phyloP scores from a whole-genome alignment of 2,329 filamentous ascomycete species.

The Clathrospora elynae region DNA sequence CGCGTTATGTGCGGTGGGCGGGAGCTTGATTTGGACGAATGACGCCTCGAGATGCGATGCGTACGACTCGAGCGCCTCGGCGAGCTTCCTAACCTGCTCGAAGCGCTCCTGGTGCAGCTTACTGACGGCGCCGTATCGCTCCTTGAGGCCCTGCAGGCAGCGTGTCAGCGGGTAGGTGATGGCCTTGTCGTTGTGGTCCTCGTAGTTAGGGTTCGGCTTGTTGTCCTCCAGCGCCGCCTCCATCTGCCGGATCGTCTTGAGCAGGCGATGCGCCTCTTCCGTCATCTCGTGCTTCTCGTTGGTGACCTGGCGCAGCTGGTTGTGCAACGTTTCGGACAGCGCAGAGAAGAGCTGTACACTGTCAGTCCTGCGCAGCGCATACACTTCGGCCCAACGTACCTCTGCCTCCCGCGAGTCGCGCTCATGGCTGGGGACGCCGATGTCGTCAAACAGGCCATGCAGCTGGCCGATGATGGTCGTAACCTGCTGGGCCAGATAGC shows the following conservation, averaged over 20 bases:
- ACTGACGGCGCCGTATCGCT: constrained; percentile 80
- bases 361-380: constrained; percentile 7
- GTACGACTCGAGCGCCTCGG: constrained; percentile 91
- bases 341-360: constrained; percentile 78
- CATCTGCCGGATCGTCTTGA: constrained; percentile 90
- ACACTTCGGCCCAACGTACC: constrained; percentile 56
- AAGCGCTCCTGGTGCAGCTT: constrained; percentile 88
- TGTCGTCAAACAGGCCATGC: constrained; percentile 95
- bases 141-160: constrained; percentile 80
- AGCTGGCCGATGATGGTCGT: constrained; percentile 91
- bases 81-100: constrained; percentile 95
- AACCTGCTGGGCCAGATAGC: constrained; percentile 92
- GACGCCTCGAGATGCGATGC: constrained; percentile 91
- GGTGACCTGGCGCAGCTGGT: constrained; percentile 82
- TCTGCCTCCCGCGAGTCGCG: constrained; percentile 87
- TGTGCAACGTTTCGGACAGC: constrained; percentile 88
- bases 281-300: constrained; percentile 87
- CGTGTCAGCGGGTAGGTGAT: constrained; percentile 82
- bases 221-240: constrained; percentile 83
- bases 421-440: constrained; percentile 92
- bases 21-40: constrained; percentile 84
- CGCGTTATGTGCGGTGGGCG: constrained; percentile 77
- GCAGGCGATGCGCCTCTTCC: constrained; percentile 85
- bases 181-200: constrained; percentile 70
- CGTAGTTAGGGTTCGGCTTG: constrained; percentile 67